Conservation (phyloP, 192 early-diverging fungal species). For the Mortierella hygrophila region DNA sequence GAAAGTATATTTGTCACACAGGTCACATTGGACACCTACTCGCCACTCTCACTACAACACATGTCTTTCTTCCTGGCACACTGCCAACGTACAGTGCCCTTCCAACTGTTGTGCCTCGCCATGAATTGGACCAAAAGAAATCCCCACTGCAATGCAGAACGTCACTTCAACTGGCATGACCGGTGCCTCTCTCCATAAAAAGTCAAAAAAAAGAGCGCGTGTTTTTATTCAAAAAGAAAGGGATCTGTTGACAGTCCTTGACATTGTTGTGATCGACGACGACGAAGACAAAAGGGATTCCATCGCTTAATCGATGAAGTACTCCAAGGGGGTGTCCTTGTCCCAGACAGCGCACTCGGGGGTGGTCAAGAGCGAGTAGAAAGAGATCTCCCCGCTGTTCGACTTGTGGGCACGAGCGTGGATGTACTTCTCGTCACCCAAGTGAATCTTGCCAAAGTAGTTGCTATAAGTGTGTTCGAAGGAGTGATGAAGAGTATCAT, state of each 20-base stretch:
- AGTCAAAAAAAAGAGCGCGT: no score
- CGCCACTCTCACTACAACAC: no score
- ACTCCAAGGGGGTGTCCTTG: conserved; percentile 58
- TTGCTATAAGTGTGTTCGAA: conserved; percentile 23
- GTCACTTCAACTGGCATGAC: no score
- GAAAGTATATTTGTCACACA: conserved; percentile 1
- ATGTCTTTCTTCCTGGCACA: no score
- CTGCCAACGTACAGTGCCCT: no score
- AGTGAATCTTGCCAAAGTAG: conserved; percentile 69
- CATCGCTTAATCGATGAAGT: conserved; percentile 64
- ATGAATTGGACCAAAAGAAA: neutral
- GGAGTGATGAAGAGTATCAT: neutral
- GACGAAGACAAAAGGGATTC: neutral
- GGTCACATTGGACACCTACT: neutral
- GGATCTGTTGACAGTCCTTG: no score
- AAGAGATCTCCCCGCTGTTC: conserved; percentile 52
- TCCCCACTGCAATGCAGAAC: neutral
- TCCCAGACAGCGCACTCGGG: conserved; percentile 68
- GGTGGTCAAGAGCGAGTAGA: conserved; percentile 64
- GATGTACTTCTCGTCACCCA: conserved; percentile 65
- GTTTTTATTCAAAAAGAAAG: no score
- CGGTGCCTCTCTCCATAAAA: no score
- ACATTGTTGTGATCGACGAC: neutral
- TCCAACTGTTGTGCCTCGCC: neutral
- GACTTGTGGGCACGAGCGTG: conserved; percentile 64